Evolutionary conservation across 768 basidiomycete species (phyloP), one percentile per base, ranked within the genome.

Genomic region (Leccinellum albellum): DNA sequence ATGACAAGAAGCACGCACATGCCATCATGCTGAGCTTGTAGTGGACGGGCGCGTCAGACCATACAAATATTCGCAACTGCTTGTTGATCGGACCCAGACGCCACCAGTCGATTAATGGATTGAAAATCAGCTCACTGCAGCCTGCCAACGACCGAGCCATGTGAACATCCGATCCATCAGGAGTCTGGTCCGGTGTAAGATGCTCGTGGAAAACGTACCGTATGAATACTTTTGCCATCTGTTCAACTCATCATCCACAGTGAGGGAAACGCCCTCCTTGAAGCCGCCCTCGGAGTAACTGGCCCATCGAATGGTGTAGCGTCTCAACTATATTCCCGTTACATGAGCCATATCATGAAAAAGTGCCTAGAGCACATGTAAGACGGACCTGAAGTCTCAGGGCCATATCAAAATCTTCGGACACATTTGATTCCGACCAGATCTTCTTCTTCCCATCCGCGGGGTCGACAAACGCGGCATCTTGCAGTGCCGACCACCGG

Each of bases 221-320:
- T 89, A 91, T 0, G 88, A 76, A 60, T 91, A 91, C 66, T 95
- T 96, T 60, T 94, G 91, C 94, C 94, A 97, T 7, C 94, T 71
- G 67, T 94, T 94, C n/a, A 97, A 73, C 66, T 97, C 94, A 66
- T 97, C 94, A 55, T 94, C 91, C 56, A 86, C 87, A 0, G 94
- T 94, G 2, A 97, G 75, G 1, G 89, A 91, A n/a, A 97, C 93
- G 61, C 94, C 94, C 67, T 97, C 94, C 75, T 94, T 89, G 80
- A 95, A 95, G 0, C 85, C 90, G 46, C 91, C 88, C 15, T 88
- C 79, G 3, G 86, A 88, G 69, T 95, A 96, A 1, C 88, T 89
- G n/a, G 92, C 88, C 92, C 89, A 76, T 10, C 64, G 85, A 44
- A 73, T 68, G 3, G 12, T 26, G 26, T 70, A 70, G 6, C 55